Base-by-base conservation (phyloP, 202 grass and related monocot species). In the Schoenoplectus tabernaemontani region DNA sequence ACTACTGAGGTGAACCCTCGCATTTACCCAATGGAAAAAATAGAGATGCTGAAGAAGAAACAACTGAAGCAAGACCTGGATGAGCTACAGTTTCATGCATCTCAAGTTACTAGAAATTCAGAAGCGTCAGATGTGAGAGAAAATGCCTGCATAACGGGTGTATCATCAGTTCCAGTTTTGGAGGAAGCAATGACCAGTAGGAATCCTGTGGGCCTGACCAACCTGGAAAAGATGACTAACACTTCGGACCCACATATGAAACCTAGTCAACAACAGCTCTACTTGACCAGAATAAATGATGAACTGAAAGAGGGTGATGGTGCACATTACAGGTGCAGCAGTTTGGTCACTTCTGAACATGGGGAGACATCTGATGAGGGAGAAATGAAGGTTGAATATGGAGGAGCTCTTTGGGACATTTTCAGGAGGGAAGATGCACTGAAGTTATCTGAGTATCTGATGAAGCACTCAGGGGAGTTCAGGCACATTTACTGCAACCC, bases 361-460 rank as follows among this genome's bases (percentile, higher is more conserved):
- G 33, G 39, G 4, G 15, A 54, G 32, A 26, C 4, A 54, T 57
- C 50, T 11, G 79, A 81, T 4, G 50, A 63, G 26, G 47, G 20
- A 42, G 61, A 78, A 59, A 50, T 46, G 4, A 39, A 86, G 34
- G 39, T 20, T 54, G 26, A 57, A 38, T 69, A 88, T 57, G 85
- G 87, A 78, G 93, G 85, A 41, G 90, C 90, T 19, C 85, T 91
- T 28, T 97, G 90, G 90, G 90, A 97, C 69, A 97, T 93, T 85
- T 97, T 97, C 47, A 81, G 85, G 24, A 93, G 88, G 84, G 85
- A 91, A 67, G 93, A 97, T 90, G 84, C 76, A 76, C 50, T 73
- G 0, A 97, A 88, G 67, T 33, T 93, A 54, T 85, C 80, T 57
- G 87, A 89, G 38, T 97, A 89, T 83, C 81, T 97, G 28, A 81